Percentiles rank a stretch among this genome's conserved stretches.
These are phyloP conservation scores for Phytophthora pluvialis DNA, from an alignment of 352 stramenopile species.

Conservation along the genomic window DNA sequence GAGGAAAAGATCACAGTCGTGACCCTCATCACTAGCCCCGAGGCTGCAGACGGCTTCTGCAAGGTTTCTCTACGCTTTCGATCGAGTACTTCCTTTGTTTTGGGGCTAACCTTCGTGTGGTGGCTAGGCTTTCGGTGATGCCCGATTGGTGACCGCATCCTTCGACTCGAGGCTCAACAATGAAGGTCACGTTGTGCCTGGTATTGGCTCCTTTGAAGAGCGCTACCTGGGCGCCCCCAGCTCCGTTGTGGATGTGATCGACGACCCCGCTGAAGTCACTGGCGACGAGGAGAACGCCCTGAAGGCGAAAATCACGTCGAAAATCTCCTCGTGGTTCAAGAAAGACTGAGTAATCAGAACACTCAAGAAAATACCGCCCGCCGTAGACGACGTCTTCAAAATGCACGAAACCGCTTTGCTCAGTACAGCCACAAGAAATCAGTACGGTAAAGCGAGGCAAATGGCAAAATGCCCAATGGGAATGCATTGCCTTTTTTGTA, in stretches of 20 bases:
- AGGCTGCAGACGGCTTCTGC: slow-evolving; percentile 83
- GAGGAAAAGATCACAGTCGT: slow-evolving; percentile 85
- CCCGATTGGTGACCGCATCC: slow-evolving; percentile 77
- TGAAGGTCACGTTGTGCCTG: slow-evolving; percentile 71
- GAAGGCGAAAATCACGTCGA: slow-evolving; percentile 50
- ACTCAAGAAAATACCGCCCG: not conserved
- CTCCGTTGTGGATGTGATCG: slow-evolving; percentile 43
- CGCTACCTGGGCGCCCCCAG: slow-evolving; percentile 62
- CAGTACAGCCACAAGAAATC: slow-evolving; percentile 3
- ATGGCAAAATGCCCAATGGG: slow-evolving; percentile 6
- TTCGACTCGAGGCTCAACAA: slow-evolving; percentile 70
- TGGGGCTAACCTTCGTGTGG: not conserved
- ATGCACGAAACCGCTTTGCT: not conserved
- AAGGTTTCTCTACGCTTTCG: slow-evolving; percentile 42
- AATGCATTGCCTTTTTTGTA: slow-evolving; percentile 11
- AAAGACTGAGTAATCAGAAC: slow-evolving; percentile 24
- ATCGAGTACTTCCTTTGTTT: not conserved
- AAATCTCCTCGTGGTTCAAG: slow-evolving; percentile 45
- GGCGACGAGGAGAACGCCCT: slow-evolving; percentile 44
- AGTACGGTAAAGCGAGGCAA: not conserved
- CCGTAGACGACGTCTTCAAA: slow-evolving; percentile 1
- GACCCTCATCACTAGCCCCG: slow-evolving; percentile 79
- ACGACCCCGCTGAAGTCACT: slow-evolving; percentile 28
- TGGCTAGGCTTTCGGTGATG: slow-evolving; percentile 65
- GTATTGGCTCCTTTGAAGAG: slow-evolving; percentile 79